Conservation (phyloP, 2,329 filamentous ascomycete species). For the Colletotrichum gigasporum region DNA sequence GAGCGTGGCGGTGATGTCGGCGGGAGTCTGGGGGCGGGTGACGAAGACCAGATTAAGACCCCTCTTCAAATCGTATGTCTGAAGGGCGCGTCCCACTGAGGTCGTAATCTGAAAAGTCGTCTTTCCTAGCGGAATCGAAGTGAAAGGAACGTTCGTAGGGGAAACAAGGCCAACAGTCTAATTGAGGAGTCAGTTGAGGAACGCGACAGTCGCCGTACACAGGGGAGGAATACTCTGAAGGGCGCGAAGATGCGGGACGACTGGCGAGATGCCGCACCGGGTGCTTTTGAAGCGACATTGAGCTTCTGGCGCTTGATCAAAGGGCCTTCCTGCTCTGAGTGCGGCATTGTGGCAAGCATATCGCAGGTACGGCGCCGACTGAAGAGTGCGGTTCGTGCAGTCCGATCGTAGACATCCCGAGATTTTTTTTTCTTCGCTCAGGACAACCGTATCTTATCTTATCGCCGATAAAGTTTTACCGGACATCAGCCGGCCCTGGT, state of each 20-base stretch:
- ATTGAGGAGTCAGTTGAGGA: not conserved
- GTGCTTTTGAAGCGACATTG: conserved; percentile 51
- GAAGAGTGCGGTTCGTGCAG: conserved; percentile 14
- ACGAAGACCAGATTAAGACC: conserved; percentile 94
- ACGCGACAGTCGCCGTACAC: no score
- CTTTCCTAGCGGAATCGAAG: conserved; percentile 87
- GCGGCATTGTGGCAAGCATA: conserved; percentile 56
- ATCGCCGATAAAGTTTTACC: conserved; percentile 6
- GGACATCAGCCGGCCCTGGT: conserved; percentile 3
- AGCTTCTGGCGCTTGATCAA: conserved; percentile 82
- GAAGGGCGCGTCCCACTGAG: conserved; percentile 86
- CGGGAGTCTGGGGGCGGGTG: conserved; percentile 88
- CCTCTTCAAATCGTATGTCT: conserved; percentile 93
- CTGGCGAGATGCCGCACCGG: conserved; percentile 48
- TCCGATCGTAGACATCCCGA: conserved; percentile 1
- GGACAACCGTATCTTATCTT: conserved; percentile 26
- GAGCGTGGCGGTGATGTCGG: conserved; percentile 83
- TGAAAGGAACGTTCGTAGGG: conserved; percentile 89
- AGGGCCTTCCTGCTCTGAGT: conserved; percentile 68
- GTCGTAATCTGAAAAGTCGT: conserved; percentile 98
- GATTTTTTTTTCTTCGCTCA: conserved; percentile 19
- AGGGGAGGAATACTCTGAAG: conserved; percentile 74
- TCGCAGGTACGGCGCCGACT: not conserved
- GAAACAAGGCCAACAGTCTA: conserved; percentile 94
- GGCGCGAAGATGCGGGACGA: conserved; percentile 90